Percentiles rank a stretch among this genome's conserved stretches.
These are phyloP conservation scores for Phaeotremella fagi DNA, from an alignment of 768 basidiomycete species.

Conservation along the genomic window DNA sequence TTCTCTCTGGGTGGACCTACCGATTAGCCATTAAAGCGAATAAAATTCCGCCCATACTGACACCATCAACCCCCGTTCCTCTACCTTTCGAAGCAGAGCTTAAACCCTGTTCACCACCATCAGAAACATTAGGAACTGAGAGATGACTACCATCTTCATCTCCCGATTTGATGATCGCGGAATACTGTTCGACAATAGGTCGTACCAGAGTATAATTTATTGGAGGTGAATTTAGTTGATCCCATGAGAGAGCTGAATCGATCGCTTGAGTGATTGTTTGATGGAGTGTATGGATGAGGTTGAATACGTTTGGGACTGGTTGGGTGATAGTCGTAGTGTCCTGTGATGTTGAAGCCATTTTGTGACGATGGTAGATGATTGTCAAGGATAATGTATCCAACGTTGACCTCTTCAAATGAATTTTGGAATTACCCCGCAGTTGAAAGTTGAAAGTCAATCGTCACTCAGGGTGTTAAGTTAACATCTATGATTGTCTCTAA, in stretches of 20 bases:
- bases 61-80: not conserved
- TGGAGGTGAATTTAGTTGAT: constrained; percentile 44
- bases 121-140: not conserved
- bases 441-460: no score
- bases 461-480: no score
- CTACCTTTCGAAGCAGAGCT: not conserved
- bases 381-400: no score
- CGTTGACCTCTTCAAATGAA: no score
- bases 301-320: constrained; percentile 15
- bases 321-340: not conserved
- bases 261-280: constrained; percentile 26
- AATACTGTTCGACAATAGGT: constrained; percentile 31
- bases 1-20: constrained; percentile 12
- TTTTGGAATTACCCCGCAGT: no score
- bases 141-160: not conserved
- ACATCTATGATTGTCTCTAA: no score
- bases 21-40: constrained; percentile 47
- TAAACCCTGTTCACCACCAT: constrained; percentile 17
- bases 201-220: constrained; percentile 44
- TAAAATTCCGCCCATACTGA: constrained; percentile 28
- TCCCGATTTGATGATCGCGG: not conserved
- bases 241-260: constrained; percentile 46
- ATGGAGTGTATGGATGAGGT: constrained; percentile 41
- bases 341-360: not conserved
- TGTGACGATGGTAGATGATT: no score